Conservation (phyloP, 2,329 filamentous ascomycete species). For the Sporothrix euskadiensis region DNA sequence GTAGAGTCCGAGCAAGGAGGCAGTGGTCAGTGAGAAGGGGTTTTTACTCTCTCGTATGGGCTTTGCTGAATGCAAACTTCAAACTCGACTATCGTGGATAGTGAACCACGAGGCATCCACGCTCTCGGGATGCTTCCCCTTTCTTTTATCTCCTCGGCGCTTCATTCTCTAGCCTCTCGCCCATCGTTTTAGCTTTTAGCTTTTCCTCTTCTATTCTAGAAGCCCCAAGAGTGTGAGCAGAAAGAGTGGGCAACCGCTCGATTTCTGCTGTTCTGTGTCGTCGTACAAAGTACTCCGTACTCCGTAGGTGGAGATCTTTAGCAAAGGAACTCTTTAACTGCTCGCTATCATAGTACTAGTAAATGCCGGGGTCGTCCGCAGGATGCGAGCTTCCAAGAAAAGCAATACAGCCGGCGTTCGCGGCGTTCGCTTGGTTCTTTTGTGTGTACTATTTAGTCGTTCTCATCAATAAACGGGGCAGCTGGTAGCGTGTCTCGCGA, state of each 20-base stretch:
- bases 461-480: background rate
- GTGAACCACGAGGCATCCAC: background rate
- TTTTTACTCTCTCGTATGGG: background rate
- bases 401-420: constrained; percentile 7
- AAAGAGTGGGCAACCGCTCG: constrained; percentile 5
- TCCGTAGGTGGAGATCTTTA: too few species aligned
- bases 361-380: background rate
- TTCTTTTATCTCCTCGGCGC: background rate
- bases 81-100: background rate
- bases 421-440: background rate
- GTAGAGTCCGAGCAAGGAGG: background rate
- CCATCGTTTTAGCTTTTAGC: background rate
- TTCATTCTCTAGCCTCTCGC: background rate
- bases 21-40: background rate
- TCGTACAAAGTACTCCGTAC: too few species aligned
- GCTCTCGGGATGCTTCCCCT: background rate
- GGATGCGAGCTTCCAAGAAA: constrained; percentile 10
- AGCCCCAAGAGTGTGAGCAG: background rate
- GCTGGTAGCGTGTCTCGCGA: constrained; percentile 7
- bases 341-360: background rate
- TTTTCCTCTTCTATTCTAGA: constrained; percentile 10
- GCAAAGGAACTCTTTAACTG: background rate
- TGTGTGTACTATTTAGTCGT: background rate
- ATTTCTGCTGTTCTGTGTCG: too few species aligned
- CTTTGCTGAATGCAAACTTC: background rate